phyloP scores from a whole-genome alignment of 2,329 filamentous ascomycete species.

The Colletotrichum siamense region DNA sequence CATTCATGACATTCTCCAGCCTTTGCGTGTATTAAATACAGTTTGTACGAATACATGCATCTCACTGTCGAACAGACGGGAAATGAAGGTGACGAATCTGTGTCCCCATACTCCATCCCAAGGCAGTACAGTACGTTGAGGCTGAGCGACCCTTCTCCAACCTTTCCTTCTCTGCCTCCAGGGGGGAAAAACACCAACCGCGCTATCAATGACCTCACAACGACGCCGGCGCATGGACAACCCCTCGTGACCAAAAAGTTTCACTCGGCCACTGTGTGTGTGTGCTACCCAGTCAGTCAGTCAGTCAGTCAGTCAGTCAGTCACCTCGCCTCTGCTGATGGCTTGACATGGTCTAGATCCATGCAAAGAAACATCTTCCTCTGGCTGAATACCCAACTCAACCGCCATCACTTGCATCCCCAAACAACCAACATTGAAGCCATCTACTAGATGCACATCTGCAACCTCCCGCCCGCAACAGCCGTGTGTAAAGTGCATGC shows the following conservation, averaged over 20 bases:
- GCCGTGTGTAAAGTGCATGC: not conserved
- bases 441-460: not conserved
- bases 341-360: not conserved
- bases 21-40: not conserved
- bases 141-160: not conserved
- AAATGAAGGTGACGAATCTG: not conserved
- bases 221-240: not conserved
- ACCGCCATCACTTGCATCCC: not conserved
- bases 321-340: not conserved
- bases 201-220: not conserved
- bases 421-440: not conserved
- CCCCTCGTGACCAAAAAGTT: slow-evolving; percentile 3
- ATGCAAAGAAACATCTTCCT: not conserved
- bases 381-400: not conserved
- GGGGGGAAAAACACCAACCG: not conserved
- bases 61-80: not conserved
- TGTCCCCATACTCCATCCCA: not conserved
- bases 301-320: not conserved
- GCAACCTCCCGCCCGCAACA: not conserved
- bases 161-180: not conserved
- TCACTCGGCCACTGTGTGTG: not conserved
- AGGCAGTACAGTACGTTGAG: not conserved
- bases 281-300: not conserved
- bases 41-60: not conserved
- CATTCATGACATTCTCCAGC: not conserved